Evolutionary conservation across 2,329 filamentous ascomycete species (phyloP).

Genomic region (Fusarium nematophilum): DNA sequence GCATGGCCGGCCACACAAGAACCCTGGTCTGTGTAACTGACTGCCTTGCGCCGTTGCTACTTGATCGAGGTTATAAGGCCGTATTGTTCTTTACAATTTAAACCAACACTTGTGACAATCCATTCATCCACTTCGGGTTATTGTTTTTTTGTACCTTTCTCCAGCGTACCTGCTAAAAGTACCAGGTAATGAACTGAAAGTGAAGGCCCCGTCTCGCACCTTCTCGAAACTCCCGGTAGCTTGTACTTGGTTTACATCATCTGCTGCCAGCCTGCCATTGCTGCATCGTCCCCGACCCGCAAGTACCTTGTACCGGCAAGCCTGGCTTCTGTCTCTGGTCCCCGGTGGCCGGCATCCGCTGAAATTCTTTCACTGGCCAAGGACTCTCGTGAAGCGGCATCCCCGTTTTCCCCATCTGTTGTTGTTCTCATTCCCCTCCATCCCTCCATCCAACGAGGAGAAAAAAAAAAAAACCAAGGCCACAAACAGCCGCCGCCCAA

Average conservation of each 20-base stretch:
- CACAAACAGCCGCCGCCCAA: slow-evolving; percentile 35
- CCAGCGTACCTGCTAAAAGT: no score
- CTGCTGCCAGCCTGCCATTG: background rate
- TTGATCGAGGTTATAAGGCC: no score
- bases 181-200: no score
- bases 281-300: slow-evolving; percentile 19
- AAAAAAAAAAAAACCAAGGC: slow-evolving; percentile 23
- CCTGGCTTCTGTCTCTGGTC: no score
- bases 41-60: background rate
- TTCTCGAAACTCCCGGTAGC: slow-evolving; percentile 34
- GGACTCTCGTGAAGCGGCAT: slow-evolving; percentile 17
- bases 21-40: slow-evolving; percentile 1
- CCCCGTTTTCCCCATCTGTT: slow-evolving; percentile 26
- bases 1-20: slow-evolving; percentile 25
- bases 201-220: slow-evolving; percentile 8
- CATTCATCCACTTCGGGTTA: no score
- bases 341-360: slow-evolving; percentile 19
- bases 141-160: no score
- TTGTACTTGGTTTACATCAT: slow-evolving; percentile 36
- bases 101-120: no score
- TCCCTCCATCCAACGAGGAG: slow-evolving; percentile 20
- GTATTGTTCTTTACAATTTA: no score
- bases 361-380: slow-evolving; percentile 4
- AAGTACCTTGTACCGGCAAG: slow-evolving; percentile 27
- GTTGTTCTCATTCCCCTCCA: background rate